Conservation (phyloP, 148 eudicot genomes). For the Heliamphora exappendiculata region DNA sequence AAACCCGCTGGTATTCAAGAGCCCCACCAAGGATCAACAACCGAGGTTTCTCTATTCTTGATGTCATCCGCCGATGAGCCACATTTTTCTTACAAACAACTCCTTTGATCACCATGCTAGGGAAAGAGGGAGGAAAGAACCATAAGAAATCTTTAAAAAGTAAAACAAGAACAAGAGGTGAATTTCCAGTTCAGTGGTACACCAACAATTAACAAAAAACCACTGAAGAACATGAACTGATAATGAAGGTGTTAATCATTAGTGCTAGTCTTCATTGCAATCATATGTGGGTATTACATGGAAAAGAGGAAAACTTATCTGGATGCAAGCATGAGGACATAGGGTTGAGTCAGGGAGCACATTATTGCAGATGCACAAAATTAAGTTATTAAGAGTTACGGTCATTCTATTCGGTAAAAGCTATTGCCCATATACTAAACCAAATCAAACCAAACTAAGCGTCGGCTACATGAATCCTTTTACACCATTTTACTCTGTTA, state of each 20-base stretch:
- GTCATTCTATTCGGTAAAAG: too few relatives aligned
- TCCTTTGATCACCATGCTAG: constrained; percentile 78
- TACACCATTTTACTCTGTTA: too few relatives aligned
- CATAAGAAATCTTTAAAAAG: not conserved
- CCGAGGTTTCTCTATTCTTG: constrained; percentile 79
- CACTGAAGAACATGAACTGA: not conserved
- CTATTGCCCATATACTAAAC: too few relatives aligned
- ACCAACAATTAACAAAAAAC: not conserved
- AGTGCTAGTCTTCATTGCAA: not conserved
- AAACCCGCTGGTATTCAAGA: constrained; percentile 91
- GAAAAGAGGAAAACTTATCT: not conserved
- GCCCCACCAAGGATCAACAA: constrained; percentile 92
- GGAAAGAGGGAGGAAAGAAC: not conserved
- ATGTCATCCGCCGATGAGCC: constrained; percentile 85
- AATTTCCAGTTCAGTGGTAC: not conserved
- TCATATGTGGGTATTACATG: not conserved
- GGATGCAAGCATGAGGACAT: not conserved
- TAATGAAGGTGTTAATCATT: not conserved
- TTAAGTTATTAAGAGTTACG: too few relatives aligned
- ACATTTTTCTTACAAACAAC: constrained; percentile 96
- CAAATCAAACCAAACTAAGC: too few relatives aligned
- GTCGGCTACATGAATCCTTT: too few relatives aligned
- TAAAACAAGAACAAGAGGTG: not conserved
- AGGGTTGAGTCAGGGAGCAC: not conserved
- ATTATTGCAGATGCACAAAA: too few relatives aligned